A percentile compares a stretch with the other conserved stretches of the same genome.
Conservation (phyloP, 306 rosid genomes). For the Gastrolobium bilobum region DNA sequence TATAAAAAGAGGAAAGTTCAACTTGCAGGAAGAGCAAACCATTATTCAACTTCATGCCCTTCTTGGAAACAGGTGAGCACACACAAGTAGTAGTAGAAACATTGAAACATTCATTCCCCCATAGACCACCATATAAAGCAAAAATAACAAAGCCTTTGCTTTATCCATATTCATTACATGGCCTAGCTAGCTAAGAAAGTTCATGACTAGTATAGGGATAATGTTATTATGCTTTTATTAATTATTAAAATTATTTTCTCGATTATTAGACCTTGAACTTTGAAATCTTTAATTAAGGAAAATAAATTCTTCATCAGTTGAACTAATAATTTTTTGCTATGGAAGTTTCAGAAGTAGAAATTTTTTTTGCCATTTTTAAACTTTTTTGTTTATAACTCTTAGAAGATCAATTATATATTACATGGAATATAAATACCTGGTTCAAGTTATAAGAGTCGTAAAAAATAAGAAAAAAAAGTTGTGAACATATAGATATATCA, state of each 20-base stretch:
- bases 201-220: background rate
- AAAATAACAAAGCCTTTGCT: background rate
- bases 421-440: too few species aligned
- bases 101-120: background rate
- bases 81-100: background rate
- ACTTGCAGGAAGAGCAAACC: constrained; percentile 63
- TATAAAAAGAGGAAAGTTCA: constrained; percentile 66
- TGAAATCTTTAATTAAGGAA: too few species aligned
- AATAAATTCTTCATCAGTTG: too few species aligned
- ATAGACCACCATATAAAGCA: background rate
- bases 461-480: too few species aligned
- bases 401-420: too few species aligned
- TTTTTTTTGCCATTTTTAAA: too few species aligned
- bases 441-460: too few species aligned
- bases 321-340: background rate
- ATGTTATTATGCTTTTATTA: background rate
- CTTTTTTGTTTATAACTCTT: too few species aligned
- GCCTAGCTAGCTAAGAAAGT: background rate
- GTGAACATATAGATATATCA: too few species aligned
- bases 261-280: too few species aligned
- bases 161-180: background rate
- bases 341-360: background rate
- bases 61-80: constrained; percentile 60
- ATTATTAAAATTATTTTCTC: too few species aligned
- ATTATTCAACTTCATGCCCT: constrained; percentile 71